phyloP scores from a whole-genome alignment of 495 filamentous ascomycete genomes.

The Neurospora pannonica region DNA sequence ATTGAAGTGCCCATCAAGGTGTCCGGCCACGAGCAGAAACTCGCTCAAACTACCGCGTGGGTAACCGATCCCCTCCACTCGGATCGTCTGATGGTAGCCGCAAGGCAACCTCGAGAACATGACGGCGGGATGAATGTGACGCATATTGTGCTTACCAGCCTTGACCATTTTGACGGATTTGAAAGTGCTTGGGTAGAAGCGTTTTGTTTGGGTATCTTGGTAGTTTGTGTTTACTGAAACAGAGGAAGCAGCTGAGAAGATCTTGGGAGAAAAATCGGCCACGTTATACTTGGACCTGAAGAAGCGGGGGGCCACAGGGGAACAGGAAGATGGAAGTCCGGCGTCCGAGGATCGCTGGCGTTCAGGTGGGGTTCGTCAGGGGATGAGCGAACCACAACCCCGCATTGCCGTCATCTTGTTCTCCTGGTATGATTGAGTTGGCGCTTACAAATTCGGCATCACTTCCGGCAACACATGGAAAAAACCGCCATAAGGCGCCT shows the following conservation, averaged over 20 bases:
- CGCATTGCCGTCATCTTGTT: slow-evolving; percentile 14
- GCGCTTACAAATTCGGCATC: background rate
- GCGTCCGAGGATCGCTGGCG: slow-evolving; percentile 14
- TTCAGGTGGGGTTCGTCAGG: slow-evolving; percentile 10
- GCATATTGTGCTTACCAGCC: slow-evolving; percentile 60
- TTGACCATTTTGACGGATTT: slow-evolving; percentile 72
- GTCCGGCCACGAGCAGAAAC: slow-evolving; percentile 7
- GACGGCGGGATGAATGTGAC: slow-evolving; percentile 16
- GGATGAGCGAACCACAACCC: slow-evolving; percentile 6
- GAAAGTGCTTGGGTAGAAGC: slow-evolving; percentile 3
- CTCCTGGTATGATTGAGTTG: background rate
- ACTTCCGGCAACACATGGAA: background rate
- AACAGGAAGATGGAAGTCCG: slow-evolving; percentile 1
- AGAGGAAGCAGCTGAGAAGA: background rate
- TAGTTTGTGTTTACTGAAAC: background rate
- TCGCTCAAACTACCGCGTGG: slow-evolving; percentile 12
- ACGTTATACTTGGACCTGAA: background rate
- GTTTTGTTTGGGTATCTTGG: background rate
- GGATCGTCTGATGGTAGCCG: background rate
- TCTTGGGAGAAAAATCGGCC: slow-evolving; percentile 4
- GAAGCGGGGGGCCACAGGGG: background rate
- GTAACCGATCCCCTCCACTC: slow-evolving; percentile 1
- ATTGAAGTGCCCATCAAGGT: slow-evolving; percentile 23
- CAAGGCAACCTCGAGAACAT: slow-evolving; percentile 3
- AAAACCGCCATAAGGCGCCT: background rate